These are phyloP conservation scores for Penicillium freii DNA, from an alignment of 2,329 filamentous ascomycete species.

Conservation along the genomic window DNA sequence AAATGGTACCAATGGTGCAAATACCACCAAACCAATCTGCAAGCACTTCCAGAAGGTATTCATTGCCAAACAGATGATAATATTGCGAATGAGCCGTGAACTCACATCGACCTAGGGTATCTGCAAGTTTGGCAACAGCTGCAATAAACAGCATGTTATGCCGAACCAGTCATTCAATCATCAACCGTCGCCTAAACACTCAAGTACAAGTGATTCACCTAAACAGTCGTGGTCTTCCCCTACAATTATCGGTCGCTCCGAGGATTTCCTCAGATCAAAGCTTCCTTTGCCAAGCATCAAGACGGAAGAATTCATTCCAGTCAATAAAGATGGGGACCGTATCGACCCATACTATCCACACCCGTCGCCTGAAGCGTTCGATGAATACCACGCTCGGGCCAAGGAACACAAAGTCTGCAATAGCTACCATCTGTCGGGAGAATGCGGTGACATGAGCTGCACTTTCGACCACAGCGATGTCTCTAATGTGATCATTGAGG, in stretches of 20 bases:
- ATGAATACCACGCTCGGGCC: constrained; percentile 41
- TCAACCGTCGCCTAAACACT: constrained; percentile 22
- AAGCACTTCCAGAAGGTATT: constrained; percentile 36
- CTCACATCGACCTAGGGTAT: constrained; percentile 27
- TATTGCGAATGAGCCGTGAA: too few species aligned
- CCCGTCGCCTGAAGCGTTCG: constrained; percentile 39
- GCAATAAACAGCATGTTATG: constrained; percentile 33
- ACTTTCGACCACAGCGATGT: constrained; percentile 50
- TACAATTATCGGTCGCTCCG: constrained; percentile 17
- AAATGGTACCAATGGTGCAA: constrained; percentile 5
- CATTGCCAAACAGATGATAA: background rate
- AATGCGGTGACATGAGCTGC: constrained; percentile 41
- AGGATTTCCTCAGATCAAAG: constrained; percentile 20
- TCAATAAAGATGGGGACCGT: constrained; percentile 50
- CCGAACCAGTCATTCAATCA: constrained; percentile 20
- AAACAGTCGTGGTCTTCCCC: constrained; percentile 15
- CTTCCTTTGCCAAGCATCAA: constrained; percentile 21
- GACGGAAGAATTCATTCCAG: constrained; percentile 38
- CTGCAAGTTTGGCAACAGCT: constrained; percentile 34
- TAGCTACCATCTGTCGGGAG: constrained; percentile 45
- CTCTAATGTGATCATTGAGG: constrained; percentile 38
- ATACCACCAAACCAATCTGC: constrained; percentile 26
- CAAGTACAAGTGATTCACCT: constrained; percentile 17
- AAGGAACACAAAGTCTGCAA: constrained; percentile 51
- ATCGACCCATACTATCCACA: constrained; percentile 46